phyloP scores from a whole-genome alignment of 2,329 filamentous ascomycete genomes.

The Sclerotiophoma versabilis region DNA sequence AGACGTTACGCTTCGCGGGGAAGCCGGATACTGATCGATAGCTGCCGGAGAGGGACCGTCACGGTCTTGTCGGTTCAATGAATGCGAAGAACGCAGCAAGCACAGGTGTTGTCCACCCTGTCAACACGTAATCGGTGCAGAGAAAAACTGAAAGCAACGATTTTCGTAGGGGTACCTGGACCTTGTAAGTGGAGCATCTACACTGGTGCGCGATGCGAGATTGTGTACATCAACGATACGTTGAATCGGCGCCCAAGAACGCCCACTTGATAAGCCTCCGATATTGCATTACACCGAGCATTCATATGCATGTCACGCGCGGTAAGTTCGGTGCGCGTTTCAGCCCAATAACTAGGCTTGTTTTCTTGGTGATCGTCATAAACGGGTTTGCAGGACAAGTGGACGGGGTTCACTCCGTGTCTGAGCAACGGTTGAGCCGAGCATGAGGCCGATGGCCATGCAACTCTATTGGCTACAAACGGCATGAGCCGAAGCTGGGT shows the following conservation, averaged over 20 bases:
- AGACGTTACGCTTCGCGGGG: slow-evolving; percentile 11
- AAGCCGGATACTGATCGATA: slow-evolving; percentile 2
- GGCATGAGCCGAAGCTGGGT: not conserved
- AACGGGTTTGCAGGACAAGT: not conserved
- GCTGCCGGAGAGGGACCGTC: slow-evolving; percentile 8
- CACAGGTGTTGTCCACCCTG: not conserved
- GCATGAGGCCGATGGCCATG: not conserved
- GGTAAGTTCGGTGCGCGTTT: slow-evolving; percentile 7
- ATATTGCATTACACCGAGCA: not conserved
- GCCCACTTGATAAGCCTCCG: slow-evolving; percentile 10
- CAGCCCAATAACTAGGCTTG: slow-evolving; percentile 5
- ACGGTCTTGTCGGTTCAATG: slow-evolving; percentile 1
- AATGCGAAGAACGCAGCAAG: not conserved
- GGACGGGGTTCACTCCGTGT: slow-evolving; percentile 8
- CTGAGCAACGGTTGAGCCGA: not conserved
- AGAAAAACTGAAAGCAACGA: no score
- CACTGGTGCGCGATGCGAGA: not conserved
- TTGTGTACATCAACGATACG: not conserved
- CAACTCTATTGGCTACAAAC: not conserved
- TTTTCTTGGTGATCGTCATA: not conserved
- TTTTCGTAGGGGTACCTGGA: not conserved
- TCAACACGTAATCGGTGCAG: not conserved
- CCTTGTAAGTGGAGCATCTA: not conserved
- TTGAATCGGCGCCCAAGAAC: not conserved
- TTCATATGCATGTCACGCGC: slow-evolving; percentile 14